A percentile compares a stretch with the other conserved stretches of the same genome.
Conservation (phyloP, 1,284 basidiomycete species). For the Austroboletus novae-zelandiae region DNA sequence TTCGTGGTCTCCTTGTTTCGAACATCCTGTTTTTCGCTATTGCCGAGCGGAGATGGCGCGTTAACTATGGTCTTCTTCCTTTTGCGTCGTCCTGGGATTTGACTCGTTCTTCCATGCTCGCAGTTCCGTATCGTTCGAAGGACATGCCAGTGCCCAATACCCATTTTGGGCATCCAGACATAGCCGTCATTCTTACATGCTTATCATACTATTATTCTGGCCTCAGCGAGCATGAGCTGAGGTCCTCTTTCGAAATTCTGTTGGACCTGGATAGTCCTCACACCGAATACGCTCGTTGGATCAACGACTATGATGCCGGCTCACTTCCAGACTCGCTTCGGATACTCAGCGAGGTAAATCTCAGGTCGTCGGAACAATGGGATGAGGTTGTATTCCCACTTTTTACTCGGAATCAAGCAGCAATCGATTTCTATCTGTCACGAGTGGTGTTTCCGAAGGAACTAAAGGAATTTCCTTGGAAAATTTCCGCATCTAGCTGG, state of each 20-base stretch:
- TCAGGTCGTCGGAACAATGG: constrained; percentile 37
- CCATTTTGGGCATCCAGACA: constrained; percentile 54
- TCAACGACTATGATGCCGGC: constrained; percentile 6
- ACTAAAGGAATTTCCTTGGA: constrained; percentile 44
- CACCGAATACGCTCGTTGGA: constrained; percentile 44
- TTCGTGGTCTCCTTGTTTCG: constrained; percentile 41
- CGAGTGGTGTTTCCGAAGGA: constrained; percentile 19
- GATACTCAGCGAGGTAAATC: constrained; percentile 31
- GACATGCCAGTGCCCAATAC: constrained; percentile 35
- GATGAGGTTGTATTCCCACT: constrained; percentile 28
- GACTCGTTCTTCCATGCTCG: constrained; percentile 21
- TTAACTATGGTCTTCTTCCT: constrained; percentile 51
- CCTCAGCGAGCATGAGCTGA: constrained; percentile 37
- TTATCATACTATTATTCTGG: constrained; percentile 51
- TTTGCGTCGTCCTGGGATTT: too few species aligned
- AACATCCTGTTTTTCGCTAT: constrained; percentile 40
- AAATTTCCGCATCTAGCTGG: constrained; percentile 48
- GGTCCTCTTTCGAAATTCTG: constrained; percentile 37
- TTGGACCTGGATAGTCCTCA: constrained; percentile 40
- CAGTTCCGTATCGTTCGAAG: constrained; percentile 19
- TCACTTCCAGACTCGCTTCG: constrained; percentile 29
- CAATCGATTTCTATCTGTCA: constrained; percentile 48
- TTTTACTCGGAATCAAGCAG: constrained; percentile 37
- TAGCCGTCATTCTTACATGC: constrained; percentile 45
- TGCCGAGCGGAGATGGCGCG: constrained; percentile 42